Base-by-base conservation (phyloP, 148 eudicot genomes). In the Camellia japonica region DNA sequence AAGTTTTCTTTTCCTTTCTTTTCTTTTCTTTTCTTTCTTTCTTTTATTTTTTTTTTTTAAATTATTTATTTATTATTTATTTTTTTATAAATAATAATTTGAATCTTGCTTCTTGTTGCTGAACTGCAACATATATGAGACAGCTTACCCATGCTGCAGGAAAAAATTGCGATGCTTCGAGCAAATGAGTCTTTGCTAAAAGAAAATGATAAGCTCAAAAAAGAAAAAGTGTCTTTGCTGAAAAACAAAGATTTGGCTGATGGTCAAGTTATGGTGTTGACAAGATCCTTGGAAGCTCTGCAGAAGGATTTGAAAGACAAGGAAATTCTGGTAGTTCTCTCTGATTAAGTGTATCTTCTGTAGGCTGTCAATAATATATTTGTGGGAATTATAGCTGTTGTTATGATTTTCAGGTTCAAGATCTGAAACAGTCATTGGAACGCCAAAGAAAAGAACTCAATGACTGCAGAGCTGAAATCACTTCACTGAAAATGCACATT, bases 401-500 rank as follows among this genome's bases (percentile, higher is more conserved):
- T 83, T 73, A 68, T 74, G 76, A 46, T 67, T 78, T 71, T 76
- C 85, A 96, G 98, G 91, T 92, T 71, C 92, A 86, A 81, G 86
- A 86, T 76, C 73, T 92, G 91, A 96, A 90, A 87, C 89, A 92
- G 83, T 84, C 92, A 72, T 51, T 82, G 79, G 93, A 89, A 55
- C 79, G 73, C 78, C 97, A 89, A 87, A 91, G 90, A 64, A 92
- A 87, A 84, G 98, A 91, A 80, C 89, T 96, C 75, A 92, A 92
- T 91, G 92, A 83, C 76, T 96, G 95, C 81, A 92, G 98, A 85
- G 83, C 93, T 82, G 98, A 96, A 82, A 93, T 94, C 82, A 96
- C 99, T 83, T 90, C 98, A 75, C 95, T 96, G 42, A 92, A 96
- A 87, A 93, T 91, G 94, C 92, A 87, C 78, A 91, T 96, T 84